These are phyloP conservation scores for Lentinula edodes DNA, from an alignment of 768 basidiomycete genomes.

Conservation along the genomic window DNA sequence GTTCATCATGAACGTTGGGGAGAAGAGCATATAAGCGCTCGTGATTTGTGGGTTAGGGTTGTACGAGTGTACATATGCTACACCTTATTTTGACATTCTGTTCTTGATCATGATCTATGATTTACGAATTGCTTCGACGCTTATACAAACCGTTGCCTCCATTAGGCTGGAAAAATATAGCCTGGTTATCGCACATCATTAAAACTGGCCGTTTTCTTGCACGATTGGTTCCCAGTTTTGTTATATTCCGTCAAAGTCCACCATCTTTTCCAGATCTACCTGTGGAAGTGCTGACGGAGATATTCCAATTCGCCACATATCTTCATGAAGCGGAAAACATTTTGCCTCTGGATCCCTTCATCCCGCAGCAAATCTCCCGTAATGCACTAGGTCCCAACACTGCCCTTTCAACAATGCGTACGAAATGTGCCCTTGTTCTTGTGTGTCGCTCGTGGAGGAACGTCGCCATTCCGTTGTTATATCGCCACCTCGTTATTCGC, in stretches of 20 bases:
- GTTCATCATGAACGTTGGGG: neutral
- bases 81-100: neutral
- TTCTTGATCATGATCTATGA: neutral
- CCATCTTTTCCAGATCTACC: constrained; percentile 28
- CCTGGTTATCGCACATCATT: neutral
- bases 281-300: constrained; percentile 49
- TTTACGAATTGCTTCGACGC: neutral
- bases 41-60: neutral
- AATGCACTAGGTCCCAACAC: constrained; percentile 44
- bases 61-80: neutral
- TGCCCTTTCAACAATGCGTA: constrained; percentile 37
- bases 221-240: constrained; percentile 13
- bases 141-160: neutral
- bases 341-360: constrained; percentile 42
- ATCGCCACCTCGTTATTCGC: constrained; percentile 39
- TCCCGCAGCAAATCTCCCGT: constrained; percentile 30
- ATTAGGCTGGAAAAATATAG: neutral
- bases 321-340: constrained; percentile 37
- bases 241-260: neutral
- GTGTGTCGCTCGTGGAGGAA: constrained; percentile 44
- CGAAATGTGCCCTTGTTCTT: constrained; percentile 43
- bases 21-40: neutral
- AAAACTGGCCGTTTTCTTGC: neutral
- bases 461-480: constrained; percentile 37
- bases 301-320: constrained; percentile 51